These are phyloP conservation scores for Heliamphora pulchella DNA, from an alignment of 179 eudicot genomes.

Conservation along the genomic window DNA sequence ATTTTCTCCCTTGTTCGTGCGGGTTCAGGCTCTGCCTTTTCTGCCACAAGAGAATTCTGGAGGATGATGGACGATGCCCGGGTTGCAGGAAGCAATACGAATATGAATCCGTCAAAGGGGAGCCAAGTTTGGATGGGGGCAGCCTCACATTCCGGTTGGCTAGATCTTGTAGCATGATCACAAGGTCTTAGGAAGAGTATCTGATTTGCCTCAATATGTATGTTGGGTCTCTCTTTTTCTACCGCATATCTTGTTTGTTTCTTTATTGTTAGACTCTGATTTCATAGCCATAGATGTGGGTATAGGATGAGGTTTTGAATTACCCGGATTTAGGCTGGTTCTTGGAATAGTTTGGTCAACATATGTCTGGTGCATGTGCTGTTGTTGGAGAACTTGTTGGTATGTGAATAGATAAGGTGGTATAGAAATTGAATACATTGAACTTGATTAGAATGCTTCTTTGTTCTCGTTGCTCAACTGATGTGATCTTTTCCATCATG, in stretches of 20 bases:
- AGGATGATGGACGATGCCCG: slow-evolving; percentile 86
- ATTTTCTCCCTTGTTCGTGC: slow-evolving; percentile 75
- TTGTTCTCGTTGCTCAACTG: slow-evolving; percentile 8
- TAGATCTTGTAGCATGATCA: slow-evolving; percentile 81
- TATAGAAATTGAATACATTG: slow-evolving; percentile 52
- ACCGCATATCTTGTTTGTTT: slow-evolving; percentile 32
- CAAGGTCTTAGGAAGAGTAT: slow-evolving; percentile 52
- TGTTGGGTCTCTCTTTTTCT: slow-evolving; percentile 38
- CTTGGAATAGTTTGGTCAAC: slow-evolving; percentile 36
- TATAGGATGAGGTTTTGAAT: slow-evolving; percentile 35
- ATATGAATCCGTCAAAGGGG: slow-evolving; percentile 38
- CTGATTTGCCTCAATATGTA: slow-evolving; percentile 32
- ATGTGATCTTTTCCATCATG: background rate
- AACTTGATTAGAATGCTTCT: slow-evolving; percentile 21
- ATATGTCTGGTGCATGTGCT: slow-evolving; percentile 44
- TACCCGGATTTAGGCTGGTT: slow-evolving; percentile 39
- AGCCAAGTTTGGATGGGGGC: slow-evolving; percentile 47
- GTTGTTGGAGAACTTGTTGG: slow-evolving; percentile 52
- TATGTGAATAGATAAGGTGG: slow-evolving; percentile 74
- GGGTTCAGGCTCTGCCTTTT: slow-evolving; percentile 91
- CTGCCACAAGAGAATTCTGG: slow-evolving; percentile 89
- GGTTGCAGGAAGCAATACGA: slow-evolving; percentile 93
- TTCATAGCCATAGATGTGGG: slow-evolving; percentile 38
- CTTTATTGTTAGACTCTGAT: slow-evolving; percentile 33
- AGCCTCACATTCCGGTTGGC: slow-evolving; percentile 51